A percentile compares a stretch with the other conserved stretches of the same genome.
Conservation (phyloP, 805 yeast genomes). For the Wickerhamomyces ciferrii region DNA sequence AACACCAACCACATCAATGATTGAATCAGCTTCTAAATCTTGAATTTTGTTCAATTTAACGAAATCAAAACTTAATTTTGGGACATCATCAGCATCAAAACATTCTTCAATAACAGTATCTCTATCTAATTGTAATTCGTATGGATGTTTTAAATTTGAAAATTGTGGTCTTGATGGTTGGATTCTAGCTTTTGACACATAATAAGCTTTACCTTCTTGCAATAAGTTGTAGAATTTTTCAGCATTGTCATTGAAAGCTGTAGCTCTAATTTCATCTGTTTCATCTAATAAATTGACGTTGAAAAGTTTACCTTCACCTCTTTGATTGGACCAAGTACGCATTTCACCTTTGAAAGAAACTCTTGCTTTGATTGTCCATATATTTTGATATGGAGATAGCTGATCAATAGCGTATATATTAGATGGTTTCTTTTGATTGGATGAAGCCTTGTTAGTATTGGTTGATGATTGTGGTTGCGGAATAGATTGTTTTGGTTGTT, state of each 20-base stretch:
- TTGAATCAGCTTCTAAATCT: constrained; percentile 61
- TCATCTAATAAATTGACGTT: constrained; percentile 87
- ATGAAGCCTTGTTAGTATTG: not conserved
- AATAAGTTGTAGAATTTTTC: constrained; percentile 70
- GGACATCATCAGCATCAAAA: constrained; percentile 59
- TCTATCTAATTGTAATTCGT: constrained; percentile 77
- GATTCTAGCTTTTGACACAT: constrained; percentile 74
- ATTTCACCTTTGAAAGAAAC: constrained; percentile 84
- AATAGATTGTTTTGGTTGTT: constrained; percentile 15
- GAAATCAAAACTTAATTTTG: constrained; percentile 74
- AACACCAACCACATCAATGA: constrained; percentile 85
- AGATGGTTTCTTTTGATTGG: constrained; percentile 26
- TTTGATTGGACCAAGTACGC: constrained; percentile 79
- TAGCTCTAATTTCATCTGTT: constrained; percentile 93
- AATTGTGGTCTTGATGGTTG: constrained; percentile 83
- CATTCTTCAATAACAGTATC: constrained; percentile 75
- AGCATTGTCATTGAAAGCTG: constrained; percentile 87
- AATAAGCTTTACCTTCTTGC: constrained; percentile 88
- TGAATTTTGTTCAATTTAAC: constrained; percentile 63
- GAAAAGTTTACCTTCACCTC: constrained; percentile 88
- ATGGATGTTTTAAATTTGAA: constrained; percentile 79
- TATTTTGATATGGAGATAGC: constrained; percentile 83
- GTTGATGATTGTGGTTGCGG: constrained; percentile 12
- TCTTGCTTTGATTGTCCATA: constrained; percentile 92
- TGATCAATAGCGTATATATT: constrained; percentile 73